These are phyloP conservation scores for Botrytis hyacinthi DNA, from an alignment of 2,329 filamentous ascomycete genomes.

Conservation along the genomic window DNA sequence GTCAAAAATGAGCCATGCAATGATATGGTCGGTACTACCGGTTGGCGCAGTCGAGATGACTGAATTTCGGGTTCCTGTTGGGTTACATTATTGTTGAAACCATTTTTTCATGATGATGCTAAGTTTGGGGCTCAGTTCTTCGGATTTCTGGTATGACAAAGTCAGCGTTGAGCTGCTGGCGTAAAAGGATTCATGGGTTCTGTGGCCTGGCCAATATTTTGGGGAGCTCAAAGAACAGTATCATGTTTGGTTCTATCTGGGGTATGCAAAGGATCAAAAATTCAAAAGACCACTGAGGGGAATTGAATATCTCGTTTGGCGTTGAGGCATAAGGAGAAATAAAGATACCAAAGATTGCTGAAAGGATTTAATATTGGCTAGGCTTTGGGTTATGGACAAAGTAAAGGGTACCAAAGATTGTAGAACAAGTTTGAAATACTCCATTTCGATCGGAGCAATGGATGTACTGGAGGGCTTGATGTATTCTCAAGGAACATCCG, in stretches of 20 bases:
- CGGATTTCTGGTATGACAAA: neutral
- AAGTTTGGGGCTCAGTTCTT: neutral
- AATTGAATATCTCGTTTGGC: neutral
- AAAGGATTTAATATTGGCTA: neutral
- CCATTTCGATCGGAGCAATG: neutral
- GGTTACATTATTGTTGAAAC: neutral
- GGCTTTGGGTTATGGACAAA: neutral
- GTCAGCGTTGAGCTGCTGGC: neutral
- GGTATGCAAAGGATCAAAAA: neutral
- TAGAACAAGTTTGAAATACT: neutral
- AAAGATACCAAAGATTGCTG: neutral
- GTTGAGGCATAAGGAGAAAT: neutral
- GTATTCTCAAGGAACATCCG: neutral
- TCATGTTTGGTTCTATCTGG: neutral
- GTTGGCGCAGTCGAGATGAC: neutral
- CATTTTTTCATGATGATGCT: neutral
- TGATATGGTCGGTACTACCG: neutral
- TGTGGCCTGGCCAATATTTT: neutral
- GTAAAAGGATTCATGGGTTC: neutral
- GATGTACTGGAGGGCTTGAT: neutral
- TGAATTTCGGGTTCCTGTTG: neutral
- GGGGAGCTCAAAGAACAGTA: fast-evolving
- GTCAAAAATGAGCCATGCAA: neutral
- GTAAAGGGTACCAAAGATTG: no score
- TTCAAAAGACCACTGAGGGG: neutral